phyloP scores from a whole-genome alignment of 768 basidiomycete genomes.

The Lyophyllum semitale region DNA sequence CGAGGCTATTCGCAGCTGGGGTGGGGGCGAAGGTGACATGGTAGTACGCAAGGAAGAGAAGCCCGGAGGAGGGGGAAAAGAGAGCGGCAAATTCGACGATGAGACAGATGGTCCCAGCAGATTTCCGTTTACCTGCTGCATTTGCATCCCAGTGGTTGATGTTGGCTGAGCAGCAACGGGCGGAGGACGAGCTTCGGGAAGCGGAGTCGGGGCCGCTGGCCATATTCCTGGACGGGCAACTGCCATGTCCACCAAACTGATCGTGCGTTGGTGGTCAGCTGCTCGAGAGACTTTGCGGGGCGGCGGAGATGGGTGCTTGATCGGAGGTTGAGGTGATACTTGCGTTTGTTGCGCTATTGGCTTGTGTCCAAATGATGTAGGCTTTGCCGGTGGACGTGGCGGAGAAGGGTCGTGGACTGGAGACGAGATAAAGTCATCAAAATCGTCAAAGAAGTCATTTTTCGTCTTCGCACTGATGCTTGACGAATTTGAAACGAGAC shows the following conservation, averaged over 20 bases:
- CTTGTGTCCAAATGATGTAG: constrained; percentile 8
- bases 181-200: constrained; percentile 26
- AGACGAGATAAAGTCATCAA: constrained; percentile 38
- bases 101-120: constrained; percentile 19
- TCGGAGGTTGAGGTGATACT: constrained; percentile 3
- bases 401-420: constrained; percentile 49
- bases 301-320: constrained; percentile 16
- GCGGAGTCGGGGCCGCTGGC: constrained; percentile 34
- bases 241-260: constrained; percentile 57
- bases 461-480: constrained; percentile 5
- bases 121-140: constrained; percentile 27
- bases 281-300: constrained; percentile 34
- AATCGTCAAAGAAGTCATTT: constrained; percentile 21
- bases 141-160: constrained; percentile 27
- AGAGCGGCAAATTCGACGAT: constrained; percentile 10
- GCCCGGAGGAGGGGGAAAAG: constrained; percentile 14
- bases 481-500: constrained; percentile 19
- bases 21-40: constrained; percentile 1
- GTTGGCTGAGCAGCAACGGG: constrained; percentile 17
- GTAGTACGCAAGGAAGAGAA: constrained; percentile 11
- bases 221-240: constrained; percentile 50
- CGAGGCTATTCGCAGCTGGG: constrained; percentile 3
- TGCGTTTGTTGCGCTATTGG: not conserved
- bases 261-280: constrained; percentile 56
- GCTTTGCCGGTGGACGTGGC: constrained; percentile 41